Percentiles rank a stretch among this genome's conserved stretches.
Conservation (phyloP, 2,329 filamentous ascomycete genomes). For the Hysterium pulicare region DNA sequence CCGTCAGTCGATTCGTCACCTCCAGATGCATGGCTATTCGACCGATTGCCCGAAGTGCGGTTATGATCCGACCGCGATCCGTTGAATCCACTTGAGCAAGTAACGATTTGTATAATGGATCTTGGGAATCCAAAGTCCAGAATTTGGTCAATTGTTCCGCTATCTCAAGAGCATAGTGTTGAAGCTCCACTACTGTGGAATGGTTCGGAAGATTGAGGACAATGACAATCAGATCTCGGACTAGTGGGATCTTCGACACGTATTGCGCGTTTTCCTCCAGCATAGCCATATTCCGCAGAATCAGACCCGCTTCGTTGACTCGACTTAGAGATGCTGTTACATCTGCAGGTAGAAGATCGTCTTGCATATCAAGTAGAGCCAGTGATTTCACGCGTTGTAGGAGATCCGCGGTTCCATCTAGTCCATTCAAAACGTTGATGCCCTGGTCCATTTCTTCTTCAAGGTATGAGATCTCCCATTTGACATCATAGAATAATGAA, state of each 20-base stretch:
- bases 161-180: slow-evolving; percentile 87
- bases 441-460: slow-evolving; percentile 44
- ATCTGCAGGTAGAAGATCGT: slow-evolving; percentile 66
- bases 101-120: slow-evolving; percentile 76
- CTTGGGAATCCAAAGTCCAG: slow-evolving; percentile 66
- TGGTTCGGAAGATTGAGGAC: slow-evolving; percentile 72
- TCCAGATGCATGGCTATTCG: slow-evolving; percentile 86
- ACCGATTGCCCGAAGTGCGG: slow-evolving; percentile 74
- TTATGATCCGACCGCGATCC: slow-evolving; percentile 80
- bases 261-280: slow-evolving; percentile 83
- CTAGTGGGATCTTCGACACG: slow-evolving; percentile 68
- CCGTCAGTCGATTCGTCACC: slow-evolving; percentile 70
- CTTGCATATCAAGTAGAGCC: slow-evolving; percentile 55
- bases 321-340: slow-evolving; percentile 70
- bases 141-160: slow-evolving; percentile 86
- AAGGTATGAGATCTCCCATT: slow-evolving; percentile 73
- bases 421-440: slow-evolving; percentile 58
- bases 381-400: slow-evolving; percentile 68
- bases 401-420: slow-evolving; percentile 66
- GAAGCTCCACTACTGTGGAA: slow-evolving; percentile 74
- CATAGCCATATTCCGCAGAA: slow-evolving; percentile 94
- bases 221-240: slow-evolving; percentile 81
- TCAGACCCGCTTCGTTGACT: slow-evolving; percentile 80
- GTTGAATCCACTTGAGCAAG: slow-evolving; percentile 52
- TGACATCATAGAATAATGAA: slow-evolving; percentile 73